A percentile compares a stretch with the other conserved stretches of the same genome.
Evolutionary conservation across 345 rosid species (phyloP).

Genomic region (Corchorus olitorius): DNA sequence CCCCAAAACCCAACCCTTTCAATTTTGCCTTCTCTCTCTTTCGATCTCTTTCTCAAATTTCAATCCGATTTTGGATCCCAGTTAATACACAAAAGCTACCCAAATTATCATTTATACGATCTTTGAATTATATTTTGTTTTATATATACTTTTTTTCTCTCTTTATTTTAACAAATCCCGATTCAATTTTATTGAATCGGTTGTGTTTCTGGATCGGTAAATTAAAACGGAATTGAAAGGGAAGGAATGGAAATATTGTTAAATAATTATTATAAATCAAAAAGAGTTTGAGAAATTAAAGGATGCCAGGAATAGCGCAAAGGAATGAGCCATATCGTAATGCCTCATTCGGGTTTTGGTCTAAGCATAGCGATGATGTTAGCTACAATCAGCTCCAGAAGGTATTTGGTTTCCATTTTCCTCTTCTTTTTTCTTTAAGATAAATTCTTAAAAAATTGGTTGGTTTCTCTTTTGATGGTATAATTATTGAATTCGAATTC

Average conservation of each 20-base stretch:
- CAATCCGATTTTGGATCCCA: slow-evolving; percentile 11
- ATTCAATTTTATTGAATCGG: slow-evolving; percentile 3
- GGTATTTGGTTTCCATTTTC: slow-evolving; percentile 41
- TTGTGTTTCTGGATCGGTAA: slow-evolving; percentile 23
- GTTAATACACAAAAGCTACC: not conserved
- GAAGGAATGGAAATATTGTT: slow-evolving; percentile 31
- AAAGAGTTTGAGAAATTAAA: slow-evolving; percentile 30
- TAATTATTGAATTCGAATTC: not conserved
- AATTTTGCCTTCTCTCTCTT: not conserved
- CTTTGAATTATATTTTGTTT: slow-evolving; percentile 1
- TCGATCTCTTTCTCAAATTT: slow-evolving; percentile 6
- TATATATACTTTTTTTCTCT: not conserved
- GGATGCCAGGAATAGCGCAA: slow-evolving; percentile 85
- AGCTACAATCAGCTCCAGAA: slow-evolving; percentile 78
- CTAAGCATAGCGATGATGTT: slow-evolving; percentile 65
- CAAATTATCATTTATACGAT: not conserved
- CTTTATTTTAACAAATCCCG: not conserved
- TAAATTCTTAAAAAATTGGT: not conserved
- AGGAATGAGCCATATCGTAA: slow-evolving; percentile 59
- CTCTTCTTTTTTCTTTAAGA: not conserved
- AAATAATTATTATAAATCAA: slow-evolving; percentile 25
- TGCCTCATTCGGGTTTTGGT: slow-evolving; percentile 73
- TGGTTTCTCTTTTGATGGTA: not conserved
- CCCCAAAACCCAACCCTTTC: not conserved
- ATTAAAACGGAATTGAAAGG: slow-evolving; percentile 8